Percentiles rank a stretch among this genome's conserved stretches.
Evolutionary conservation across 2,329 filamentous ascomycete genomes (phyloP).

Genomic region (Fusarium beomiforme): DNA sequence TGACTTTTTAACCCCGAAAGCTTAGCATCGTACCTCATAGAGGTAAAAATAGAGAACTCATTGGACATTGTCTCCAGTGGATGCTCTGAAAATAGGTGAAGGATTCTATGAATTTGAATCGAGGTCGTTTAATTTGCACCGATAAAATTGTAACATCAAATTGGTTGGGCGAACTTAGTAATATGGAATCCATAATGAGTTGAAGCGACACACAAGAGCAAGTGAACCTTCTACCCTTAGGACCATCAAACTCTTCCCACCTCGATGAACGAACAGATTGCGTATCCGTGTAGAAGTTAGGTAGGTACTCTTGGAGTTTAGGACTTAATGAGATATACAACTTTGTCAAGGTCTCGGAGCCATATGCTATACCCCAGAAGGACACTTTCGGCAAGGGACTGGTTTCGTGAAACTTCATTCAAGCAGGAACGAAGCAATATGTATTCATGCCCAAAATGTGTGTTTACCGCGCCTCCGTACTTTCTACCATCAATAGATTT

Average conservation of each 20-base stretch:
- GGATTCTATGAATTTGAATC: neutral
- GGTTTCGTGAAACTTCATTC: neutral
- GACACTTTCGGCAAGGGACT: neutral
- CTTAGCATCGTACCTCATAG: constrained; percentile 74
- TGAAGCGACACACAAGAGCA: neutral
- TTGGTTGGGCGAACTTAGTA: neutral
- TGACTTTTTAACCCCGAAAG: constrained; percentile 58
- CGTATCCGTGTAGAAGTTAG: too few relatives aligned
- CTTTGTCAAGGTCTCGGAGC: neutral
- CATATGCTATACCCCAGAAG: neutral
- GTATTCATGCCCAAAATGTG: neutral
- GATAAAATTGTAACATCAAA: neutral
- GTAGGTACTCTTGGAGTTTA: neutral
- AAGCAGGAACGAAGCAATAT: neutral
- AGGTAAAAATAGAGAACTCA: constrained; percentile 73
- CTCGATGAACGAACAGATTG: neutral
- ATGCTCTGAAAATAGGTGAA: neutral
- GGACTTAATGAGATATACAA: neutral
- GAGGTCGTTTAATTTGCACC: neutral
- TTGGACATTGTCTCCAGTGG: constrained; percentile 46
- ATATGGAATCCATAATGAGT: neutral
- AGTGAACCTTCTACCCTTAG: neutral
- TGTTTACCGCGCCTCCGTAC: neutral
- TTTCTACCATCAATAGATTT: constrained; percentile 2
- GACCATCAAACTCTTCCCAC: neutral